Percentiles rank a stretch among this genome's conserved stretches.
These are phyloP conservation scores for Amaranthus hypochondriacus DNA, from an alignment of 148 eudicot species.

Conservation along the genomic window DNA sequence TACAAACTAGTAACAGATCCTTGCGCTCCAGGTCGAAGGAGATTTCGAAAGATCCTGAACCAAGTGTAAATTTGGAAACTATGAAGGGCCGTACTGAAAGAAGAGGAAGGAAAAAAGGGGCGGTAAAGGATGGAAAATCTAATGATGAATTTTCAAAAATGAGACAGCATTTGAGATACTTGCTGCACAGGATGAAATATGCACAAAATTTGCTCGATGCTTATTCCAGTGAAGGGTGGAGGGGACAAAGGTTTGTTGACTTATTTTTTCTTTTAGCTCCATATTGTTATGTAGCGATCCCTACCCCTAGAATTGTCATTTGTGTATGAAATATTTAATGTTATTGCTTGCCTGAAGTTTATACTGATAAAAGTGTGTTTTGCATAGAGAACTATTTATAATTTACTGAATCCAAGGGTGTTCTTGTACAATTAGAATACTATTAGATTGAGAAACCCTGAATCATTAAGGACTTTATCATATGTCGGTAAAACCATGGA, in stretches of 20 bases:
- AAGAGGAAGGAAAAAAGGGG: constrained; percentile 41
- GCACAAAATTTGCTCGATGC: constrained; percentile 85
- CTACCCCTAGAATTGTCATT: not conserved
- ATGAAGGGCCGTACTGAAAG: constrained; percentile 30
- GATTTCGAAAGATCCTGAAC: constrained; percentile 34
- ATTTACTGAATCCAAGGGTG: not conserved
- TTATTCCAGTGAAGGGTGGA: constrained; percentile 96
- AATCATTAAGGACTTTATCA: too few relatives aligned
- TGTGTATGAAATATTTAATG: not conserved
- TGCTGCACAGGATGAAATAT: constrained; percentile 57
- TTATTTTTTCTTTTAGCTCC: not conserved
- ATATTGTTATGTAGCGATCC: not conserved
- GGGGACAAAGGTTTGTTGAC: constrained; percentile 77
- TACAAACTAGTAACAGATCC: constrained; percentile 31
- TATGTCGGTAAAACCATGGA: too few relatives aligned
- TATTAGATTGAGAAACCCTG: not conserved
- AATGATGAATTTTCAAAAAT: constrained; percentile 56
- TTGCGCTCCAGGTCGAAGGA: constrained; percentile 47
- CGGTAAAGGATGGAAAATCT: constrained; percentile 31
- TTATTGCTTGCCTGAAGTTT: not conserved
- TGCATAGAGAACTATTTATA: constrained; percentile 1
- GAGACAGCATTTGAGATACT: constrained; percentile 63
- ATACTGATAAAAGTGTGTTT: not conserved
- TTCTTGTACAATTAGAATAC: not conserved
- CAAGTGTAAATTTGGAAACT: constrained; percentile 26